Conservation (phyloP, 2,329 filamentous ascomycete genomes). For the Neopestalotiopsis clavispora region DNA sequence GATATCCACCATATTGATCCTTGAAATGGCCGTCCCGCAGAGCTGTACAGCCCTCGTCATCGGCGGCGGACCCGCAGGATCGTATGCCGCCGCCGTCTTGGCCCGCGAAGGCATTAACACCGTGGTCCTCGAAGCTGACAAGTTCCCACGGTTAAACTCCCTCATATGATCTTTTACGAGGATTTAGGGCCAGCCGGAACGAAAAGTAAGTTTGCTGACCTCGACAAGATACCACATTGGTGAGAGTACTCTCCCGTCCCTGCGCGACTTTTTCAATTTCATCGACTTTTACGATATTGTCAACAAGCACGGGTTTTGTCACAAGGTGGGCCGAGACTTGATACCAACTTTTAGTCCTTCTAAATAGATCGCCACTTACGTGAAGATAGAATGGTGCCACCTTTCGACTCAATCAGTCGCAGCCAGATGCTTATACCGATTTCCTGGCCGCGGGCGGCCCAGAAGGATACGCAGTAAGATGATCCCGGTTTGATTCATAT, state of each 20-base stretch:
- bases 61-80: slow-evolving; percentile 51
- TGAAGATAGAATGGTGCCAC: neutral
- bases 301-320: neutral
- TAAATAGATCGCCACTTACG: neutral
- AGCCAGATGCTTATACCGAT: neutral
- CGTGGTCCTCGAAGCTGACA: slow-evolving; percentile 50
- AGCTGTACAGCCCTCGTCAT: slow-evolving; percentile 41
- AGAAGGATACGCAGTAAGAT: neutral
- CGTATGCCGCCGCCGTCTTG: slow-evolving; percentile 46
- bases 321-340: neutral
- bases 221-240: slow-evolving; percentile 42
- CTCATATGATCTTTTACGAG: too few relatives aligned
- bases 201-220: neutral
- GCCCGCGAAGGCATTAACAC: slow-evolving; percentile 50
- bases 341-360: too few relatives aligned
- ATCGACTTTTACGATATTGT: slow-evolving; percentile 42
- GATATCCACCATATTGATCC: too few relatives aligned
- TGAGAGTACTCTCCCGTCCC: slow-evolving; percentile 41
- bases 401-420: neutral
- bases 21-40: too few relatives aligned
- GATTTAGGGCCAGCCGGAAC: too few relatives aligned
- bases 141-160: slow-evolving; percentile 39
- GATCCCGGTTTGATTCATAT: slow-evolving; percentile 47
- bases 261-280: slow-evolving; percentile 48
- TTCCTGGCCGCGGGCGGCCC: neutral